Base-by-base conservation (phyloP, 1,284 basidiomycete species). In the Hemileia vastatrix region DNA sequence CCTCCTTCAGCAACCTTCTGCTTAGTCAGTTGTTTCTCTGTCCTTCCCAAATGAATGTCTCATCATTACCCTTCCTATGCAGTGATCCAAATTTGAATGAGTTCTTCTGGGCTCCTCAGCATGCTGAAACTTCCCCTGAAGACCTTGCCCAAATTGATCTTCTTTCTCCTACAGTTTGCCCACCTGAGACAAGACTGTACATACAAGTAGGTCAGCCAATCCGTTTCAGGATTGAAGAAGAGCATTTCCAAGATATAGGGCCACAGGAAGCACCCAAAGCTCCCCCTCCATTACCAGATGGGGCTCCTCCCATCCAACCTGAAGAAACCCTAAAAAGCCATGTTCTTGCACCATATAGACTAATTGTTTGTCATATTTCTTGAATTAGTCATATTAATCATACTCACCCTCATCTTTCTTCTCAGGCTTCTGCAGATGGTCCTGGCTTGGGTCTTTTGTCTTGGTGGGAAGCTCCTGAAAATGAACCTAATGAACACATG, bases 401-500 rank as follows among this genome's bases (percentile, higher is more conserved):
- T 18, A 9, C 27, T 11, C 40, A 18, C 49, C 11, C n/a, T 49
- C 9, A 13, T 21, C 19, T 31, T 31, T 8, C n/a, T 2, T 18
- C 6, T 33, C 27, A 63, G 61, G 61, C 61, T 31, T 50, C 61
- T 13, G 56, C 54, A 33, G 44, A 56, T 31, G 61, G 61, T 9
- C 54, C 53, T 44, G 61, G 61, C 31, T 52, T 63, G 27, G 61
- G 61, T 2, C 56, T 63, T 15, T 15, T 63, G 43, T 45, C 61
- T 9, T 63, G 61, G 61, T 63, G 61, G 61, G 40, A 54, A 59
- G 40, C 57, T n/a, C n/a, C n/a, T n/a, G n/a, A n/a, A n/a, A n/a
- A n/a, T n/a, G n/a, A n/a, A n/a, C n/a, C n/a, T n/a, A n/a, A n/a
- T n/a, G n/a, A n/a, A n/a, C n/a, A n/a, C n/a, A n/a, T n/a, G n/a